Base-by-base conservation (phyloP, 345 rosid genomes). In the Crucihimalaya himalaica region DNA sequence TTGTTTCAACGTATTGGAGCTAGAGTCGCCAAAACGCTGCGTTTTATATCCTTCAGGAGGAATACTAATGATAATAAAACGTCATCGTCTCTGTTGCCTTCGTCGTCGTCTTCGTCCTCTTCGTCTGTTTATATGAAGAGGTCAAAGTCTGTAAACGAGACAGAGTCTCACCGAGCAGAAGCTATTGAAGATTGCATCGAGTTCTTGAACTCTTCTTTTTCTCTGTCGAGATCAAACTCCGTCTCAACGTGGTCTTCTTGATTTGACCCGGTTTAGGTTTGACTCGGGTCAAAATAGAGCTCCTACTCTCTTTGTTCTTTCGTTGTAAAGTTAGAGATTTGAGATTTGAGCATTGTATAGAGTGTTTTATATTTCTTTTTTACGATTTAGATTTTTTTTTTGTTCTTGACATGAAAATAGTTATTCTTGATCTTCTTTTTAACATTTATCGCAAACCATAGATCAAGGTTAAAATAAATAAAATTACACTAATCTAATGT, bases 141-240 rank as follows among this genome's bases (percentile, higher is more conserved):
- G 80, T 88, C 96, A 43, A 77, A 88, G 48, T 94, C 95, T 14
- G 55, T 88, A n/a, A 84, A 79, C 14, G 96, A 88, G n/a, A 79
- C 91, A 18, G 96, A 94, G 50, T 89, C 95, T 14, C 97, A 89
- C 35, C 55, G 88, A 78, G 96, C 91, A 45, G 96, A 94, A 80
- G 97, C 93, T 37, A 82, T 94, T 6, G 90, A 89, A 74, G 97
- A 94, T 58, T 94, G 98, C 78, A 94, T 94, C 61, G 85, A 88
- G 84, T 94, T 91, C 86, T 81, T 91, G 70, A 94, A 94, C 57
- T 86, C 88, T 74, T 89, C 78, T 72, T 75, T 86, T 45, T 85
- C 91, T 39, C 48, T 90, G 80, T 84, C 80, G 10, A 82, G 95
- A 75, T 88, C 93, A 63, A 94, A 84, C 77, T 89, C 97, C 0